These are phyloP conservation scores for Taiozyma sp. DNA, from an alignment of 1,139 yeast species.

Conservation along the genomic window DNA sequence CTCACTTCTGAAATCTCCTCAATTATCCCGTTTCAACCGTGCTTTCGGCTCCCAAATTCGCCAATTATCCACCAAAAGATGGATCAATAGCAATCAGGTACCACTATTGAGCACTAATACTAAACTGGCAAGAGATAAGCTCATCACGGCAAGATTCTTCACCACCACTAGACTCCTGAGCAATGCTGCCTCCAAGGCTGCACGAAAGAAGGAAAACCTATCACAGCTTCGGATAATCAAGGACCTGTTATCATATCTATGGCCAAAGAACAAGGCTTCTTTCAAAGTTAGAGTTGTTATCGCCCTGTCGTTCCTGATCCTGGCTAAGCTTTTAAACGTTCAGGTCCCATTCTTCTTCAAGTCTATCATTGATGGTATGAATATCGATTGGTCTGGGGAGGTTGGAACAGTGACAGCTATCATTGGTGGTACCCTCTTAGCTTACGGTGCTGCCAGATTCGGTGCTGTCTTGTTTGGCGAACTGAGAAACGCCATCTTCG, in stretches of 20 bases:
- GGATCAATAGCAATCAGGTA: background rate
- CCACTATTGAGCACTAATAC: background rate
- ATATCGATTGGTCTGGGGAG: slow-evolving; percentile 73
- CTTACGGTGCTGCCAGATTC: slow-evolving; percentile 92
- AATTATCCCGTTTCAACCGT: background rate
- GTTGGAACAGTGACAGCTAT: slow-evolving; percentile 54
- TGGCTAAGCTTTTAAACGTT: slow-evolving; percentile 81
- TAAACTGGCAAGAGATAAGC: background rate
- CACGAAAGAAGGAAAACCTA: slow-evolving; percentile 4
- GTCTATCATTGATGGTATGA: slow-evolving; percentile 86
- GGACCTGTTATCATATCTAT: slow-evolving; percentile 68
- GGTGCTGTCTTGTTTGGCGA: slow-evolving; percentile 96
- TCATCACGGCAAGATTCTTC: background rate
- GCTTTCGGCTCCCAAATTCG: background rate
- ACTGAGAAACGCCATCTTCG: slow-evolving; percentile 89
- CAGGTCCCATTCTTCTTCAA: slow-evolving; percentile 96
- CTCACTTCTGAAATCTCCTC: background rate
- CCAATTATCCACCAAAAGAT: background rate
- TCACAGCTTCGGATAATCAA: slow-evolving; percentile 50
- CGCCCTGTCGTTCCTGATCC: slow-evolving; percentile 69
- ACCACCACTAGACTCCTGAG: background rate
- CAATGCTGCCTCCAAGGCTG: background rate
- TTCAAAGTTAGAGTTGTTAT: slow-evolving; percentile 72
- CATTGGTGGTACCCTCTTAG: slow-evolving; percentile 71
- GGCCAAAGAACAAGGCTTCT: slow-evolving; percentile 80